phyloP scores from a whole-genome alignment of 1,284 basidiomycete species.

The Prillingera fragicola region DNA sequence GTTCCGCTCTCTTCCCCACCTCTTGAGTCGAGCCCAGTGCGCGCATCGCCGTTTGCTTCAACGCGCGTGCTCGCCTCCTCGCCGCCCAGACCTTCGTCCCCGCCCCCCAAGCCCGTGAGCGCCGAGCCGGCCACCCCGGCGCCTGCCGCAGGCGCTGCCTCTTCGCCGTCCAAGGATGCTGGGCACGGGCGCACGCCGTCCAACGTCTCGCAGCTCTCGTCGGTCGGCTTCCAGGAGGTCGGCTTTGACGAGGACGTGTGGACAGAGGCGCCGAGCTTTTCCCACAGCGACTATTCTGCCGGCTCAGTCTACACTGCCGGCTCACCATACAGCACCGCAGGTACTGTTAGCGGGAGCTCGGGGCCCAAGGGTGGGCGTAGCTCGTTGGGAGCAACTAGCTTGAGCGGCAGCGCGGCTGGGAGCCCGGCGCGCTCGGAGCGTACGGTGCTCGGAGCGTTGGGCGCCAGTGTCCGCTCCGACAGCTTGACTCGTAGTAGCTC shows the following conservation, averaged over 20 bases:
- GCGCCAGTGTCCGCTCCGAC: background rate
- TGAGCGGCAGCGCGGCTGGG: background rate
- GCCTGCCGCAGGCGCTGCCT: background rate
- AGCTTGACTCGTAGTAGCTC: background rate
- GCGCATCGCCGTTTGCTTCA: background rate
- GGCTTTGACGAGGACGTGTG: conserved; percentile 18
- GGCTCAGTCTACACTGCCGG: background rate
- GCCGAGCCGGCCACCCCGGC: background rate
- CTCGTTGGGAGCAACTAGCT: too few relatives aligned
- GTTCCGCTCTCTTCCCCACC: background rate
- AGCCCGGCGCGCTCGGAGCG: background rate
- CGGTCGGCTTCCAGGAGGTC: conserved; percentile 16
- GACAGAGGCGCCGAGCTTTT: conserved; percentile 11
- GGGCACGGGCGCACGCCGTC: background rate
- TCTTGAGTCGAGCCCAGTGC: background rate
- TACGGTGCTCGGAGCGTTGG: conserved; percentile 1
- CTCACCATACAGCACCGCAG: too few relatives aligned
- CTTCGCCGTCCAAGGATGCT: background rate
- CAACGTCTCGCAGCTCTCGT: background rate
- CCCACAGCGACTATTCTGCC: too few relatives aligned
- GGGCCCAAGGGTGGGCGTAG: too few relatives aligned
- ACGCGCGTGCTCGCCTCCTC: background rate
- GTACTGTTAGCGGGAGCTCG: too few relatives aligned
- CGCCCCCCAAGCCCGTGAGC: background rate
- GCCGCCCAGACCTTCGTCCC: background rate